A percentile compares a stretch with the other conserved stretches of the same genome.
Evolutionary conservation across 2,329 filamentous ascomycete species (phyloP).

Genomic region (Myriosclerotinia duriaeana): DNA sequence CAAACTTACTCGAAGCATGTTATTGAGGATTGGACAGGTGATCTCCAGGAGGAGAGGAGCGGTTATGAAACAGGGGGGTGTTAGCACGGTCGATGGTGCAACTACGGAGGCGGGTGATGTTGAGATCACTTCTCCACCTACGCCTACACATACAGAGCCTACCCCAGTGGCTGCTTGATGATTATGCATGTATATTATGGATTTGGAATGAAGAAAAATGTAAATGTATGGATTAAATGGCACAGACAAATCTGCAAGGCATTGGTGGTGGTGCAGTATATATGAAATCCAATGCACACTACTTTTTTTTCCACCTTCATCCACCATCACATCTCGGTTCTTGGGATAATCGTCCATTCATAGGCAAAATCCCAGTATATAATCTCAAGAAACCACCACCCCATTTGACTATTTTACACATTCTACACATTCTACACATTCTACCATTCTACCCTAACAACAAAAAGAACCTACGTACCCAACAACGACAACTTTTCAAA

Average conservation of each 20-base stretch:
- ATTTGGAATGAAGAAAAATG: conserved; percentile 23
- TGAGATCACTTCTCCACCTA: not conserved
- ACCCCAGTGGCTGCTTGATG: conserved; percentile 24
- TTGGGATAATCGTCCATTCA: too few relatives aligned
- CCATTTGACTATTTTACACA: not conserved
- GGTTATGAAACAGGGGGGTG: conserved; percentile 29
- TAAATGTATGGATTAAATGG: conserved; percentile 22
- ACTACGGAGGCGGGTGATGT: not conserved
- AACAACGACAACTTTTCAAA: conserved; percentile 49
- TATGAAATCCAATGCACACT: conserved; percentile 22
- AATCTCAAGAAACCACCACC: too few relatives aligned
- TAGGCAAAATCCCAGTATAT: not conserved
- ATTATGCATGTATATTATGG: conserved; percentile 38
- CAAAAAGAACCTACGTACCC: conserved; percentile 28
- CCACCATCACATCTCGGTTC: not conserved
- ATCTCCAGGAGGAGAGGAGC: conserved; percentile 37
- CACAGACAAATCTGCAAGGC: conserved; percentile 17
- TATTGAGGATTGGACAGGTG: conserved; percentile 39
- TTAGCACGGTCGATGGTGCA: conserved; percentile 18
- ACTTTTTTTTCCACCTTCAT: conserved; percentile 17
- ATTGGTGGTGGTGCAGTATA: conserved; percentile 34
- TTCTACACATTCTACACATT: too few relatives aligned
- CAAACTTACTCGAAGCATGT: conserved; percentile 37
- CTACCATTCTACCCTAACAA: too few relatives aligned
- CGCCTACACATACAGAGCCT: conserved; percentile 19